These are phyloP conservation scores for Penicillium roqueforti DNA, from an alignment of 495 filamentous ascomycete species.

Conservation along the genomic window DNA sequence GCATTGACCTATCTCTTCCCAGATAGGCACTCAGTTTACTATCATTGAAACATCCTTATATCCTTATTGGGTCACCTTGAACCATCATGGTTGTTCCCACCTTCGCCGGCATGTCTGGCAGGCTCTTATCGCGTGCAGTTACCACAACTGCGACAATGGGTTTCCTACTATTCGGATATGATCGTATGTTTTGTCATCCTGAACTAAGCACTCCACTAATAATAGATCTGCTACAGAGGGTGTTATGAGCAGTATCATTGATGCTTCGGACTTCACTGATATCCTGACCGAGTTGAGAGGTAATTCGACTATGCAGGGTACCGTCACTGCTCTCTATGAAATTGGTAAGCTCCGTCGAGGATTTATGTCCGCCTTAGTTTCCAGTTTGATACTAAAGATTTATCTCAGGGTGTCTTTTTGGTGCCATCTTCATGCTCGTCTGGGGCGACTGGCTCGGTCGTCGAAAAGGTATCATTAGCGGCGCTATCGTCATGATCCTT, in stretches of 20 bases:
- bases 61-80: background rate
- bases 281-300: conserved; percentile 58
- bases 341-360: conserved; percentile 39
- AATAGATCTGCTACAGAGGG: conserved; percentile 31
- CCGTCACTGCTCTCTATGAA: conserved; percentile 75
- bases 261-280: conserved; percentile 59
- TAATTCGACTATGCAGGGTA: conserved; percentile 64
- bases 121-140: conserved; percentile 53
- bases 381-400: no score
- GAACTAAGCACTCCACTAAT: background rate
- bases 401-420: conserved; percentile 63
- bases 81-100: conserved; percentile 28
- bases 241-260: conserved; percentile 72
- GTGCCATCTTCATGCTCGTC: conserved; percentile 60
- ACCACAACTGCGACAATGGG: conserved; percentile 60
- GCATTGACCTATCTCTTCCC: background rate
- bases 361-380: background rate
- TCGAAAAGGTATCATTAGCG: conserved; percentile 52
- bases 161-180: conserved; percentile 66
- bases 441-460: conserved; percentile 63
- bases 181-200: conserved; percentile 29
- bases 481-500: conserved; percentile 64
- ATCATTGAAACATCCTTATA: background rate
- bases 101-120: conserved; percentile 59
- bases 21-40: no score